phyloP scores from a whole-genome alignment of 768 basidiomycete species.

The Suillus lakei region DNA sequence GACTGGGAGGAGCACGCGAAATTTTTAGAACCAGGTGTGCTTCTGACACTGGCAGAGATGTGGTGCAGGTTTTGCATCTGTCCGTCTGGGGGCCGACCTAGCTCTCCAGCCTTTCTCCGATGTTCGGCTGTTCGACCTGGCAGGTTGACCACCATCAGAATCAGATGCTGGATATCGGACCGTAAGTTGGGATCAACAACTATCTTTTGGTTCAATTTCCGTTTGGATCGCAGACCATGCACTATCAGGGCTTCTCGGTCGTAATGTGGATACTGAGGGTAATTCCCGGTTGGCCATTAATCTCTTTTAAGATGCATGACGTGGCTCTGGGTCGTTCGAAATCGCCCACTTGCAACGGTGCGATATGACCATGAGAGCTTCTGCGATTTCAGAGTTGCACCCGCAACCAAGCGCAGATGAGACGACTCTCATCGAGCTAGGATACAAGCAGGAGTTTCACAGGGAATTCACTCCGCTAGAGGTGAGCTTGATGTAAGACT shows the following conservation, averaged over 20 bases:
- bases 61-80: neutral
- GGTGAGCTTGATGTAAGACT: neutral
- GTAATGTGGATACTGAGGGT: neutral
- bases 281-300: neutral
- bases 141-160: neutral
- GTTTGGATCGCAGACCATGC: neutral
- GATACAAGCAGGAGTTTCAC: neutral
- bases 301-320: neutral
- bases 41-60: too few species aligned
- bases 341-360: neutral
- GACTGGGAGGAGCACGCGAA: too few species aligned
- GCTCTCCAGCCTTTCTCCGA: neutral
- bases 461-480: neutral
- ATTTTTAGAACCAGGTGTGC: too few species aligned
- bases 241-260: neutral
- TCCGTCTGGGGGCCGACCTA: neutral
- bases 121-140: neutral
- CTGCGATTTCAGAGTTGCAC: neutral
- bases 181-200: neutral
- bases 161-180: neutral
- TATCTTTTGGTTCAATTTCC: neutral
- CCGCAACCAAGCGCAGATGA: neutral
- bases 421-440: neutral
- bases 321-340: neutral
- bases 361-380: neutral